Conservation (phyloP, 495 filamentous ascomycete species). For the Sphaerosporella brunnea region DNA sequence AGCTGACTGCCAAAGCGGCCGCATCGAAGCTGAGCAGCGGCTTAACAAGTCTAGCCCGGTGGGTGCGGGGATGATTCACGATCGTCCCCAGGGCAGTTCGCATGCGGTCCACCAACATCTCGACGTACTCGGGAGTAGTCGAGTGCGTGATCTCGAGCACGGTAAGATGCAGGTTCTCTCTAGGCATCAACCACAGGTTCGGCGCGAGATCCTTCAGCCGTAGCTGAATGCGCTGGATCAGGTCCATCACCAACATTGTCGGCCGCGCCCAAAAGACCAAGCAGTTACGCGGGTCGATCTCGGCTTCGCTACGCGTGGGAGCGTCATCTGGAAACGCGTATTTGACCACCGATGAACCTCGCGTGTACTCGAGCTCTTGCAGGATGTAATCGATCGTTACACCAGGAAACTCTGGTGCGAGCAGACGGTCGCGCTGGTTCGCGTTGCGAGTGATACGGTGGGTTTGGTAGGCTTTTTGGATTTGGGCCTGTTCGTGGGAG, state of each 20-base stretch:
- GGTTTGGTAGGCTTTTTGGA: conserved; percentile 52
- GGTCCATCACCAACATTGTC: conserved; percentile 43
- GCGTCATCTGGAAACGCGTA: conserved; percentile 30
- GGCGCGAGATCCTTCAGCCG: conserved; percentile 44
- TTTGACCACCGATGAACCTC: conserved; percentile 15
- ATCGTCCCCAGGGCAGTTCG: conserved; percentile 33
- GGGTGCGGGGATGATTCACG: conserved; percentile 43
- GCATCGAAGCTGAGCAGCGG: conserved; percentile 72
- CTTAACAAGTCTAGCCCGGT: conserved; percentile 48
- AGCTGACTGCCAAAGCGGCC: conserved; percentile 67
- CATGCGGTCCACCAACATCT: conserved; percentile 38
- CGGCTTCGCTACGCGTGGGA: background rate
- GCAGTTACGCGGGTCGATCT: conserved; percentile 53
- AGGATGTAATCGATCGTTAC: conserved; percentile 63
- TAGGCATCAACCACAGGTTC: conserved; percentile 78
- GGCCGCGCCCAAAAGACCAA: conserved; percentile 79
- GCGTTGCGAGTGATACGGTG: conserved; percentile 58
- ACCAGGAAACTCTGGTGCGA: conserved; percentile 47
- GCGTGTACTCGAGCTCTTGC: conserved; percentile 33
- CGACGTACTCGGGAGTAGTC: conserved; percentile 42
- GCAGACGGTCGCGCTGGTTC: conserved; percentile 49
- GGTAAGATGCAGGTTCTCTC: conserved; percentile 63
- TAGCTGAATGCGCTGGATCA: conserved; percentile 51
- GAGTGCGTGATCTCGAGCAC: conserved; percentile 65
- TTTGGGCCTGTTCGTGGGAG: conserved; percentile 34